These are phyloP conservation scores for Colletotrichum higginsianum DNA, from an alignment of 2,329 filamentous ascomycete genomes.

Conservation along the genomic window DNA sequence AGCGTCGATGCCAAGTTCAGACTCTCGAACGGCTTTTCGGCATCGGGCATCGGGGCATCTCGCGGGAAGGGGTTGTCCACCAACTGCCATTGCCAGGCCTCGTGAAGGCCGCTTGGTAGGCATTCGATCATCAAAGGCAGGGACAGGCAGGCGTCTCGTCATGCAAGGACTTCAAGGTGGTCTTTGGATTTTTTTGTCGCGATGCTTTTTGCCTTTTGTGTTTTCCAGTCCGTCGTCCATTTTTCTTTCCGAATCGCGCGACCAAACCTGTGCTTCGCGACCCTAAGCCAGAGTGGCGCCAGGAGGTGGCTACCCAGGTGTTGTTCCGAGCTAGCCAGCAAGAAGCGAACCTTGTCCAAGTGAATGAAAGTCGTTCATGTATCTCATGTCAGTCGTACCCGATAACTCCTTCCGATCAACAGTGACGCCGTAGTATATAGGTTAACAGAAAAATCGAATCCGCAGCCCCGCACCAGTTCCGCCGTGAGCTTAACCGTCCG, in stretches of 20 bases:
- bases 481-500: constrained; percentile 7
- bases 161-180: neutral
- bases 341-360: constrained; percentile 28
- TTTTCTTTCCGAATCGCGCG: neutral
- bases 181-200: constrained; percentile 11
- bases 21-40: constrained; percentile 2
- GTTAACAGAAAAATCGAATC: constrained; percentile 22
- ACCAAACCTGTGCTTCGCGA: neutral
- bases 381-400: constrained; percentile 41
- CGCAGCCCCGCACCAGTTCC: constrained; percentile 28
- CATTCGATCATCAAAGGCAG: neutral
- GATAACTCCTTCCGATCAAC: constrained; percentile 30
- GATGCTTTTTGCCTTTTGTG: constrained; percentile 9
- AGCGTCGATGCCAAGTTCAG: neutral
- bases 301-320: neutral
- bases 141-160: neutral
- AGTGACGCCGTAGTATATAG: constrained; percentile 36
- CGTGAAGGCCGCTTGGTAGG: constrained; percentile 14
- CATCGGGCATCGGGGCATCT: constrained; percentile 40
- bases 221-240: neutral
- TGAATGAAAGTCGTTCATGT: constrained; percentile 37
- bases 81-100: constrained; percentile 13
- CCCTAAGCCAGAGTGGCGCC: neutral
- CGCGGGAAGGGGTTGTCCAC: neutral
- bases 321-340: constrained; percentile 18